Base-by-base conservation (phyloP, 306 rosid species). In the Lathyrus tuberosus region DNA sequence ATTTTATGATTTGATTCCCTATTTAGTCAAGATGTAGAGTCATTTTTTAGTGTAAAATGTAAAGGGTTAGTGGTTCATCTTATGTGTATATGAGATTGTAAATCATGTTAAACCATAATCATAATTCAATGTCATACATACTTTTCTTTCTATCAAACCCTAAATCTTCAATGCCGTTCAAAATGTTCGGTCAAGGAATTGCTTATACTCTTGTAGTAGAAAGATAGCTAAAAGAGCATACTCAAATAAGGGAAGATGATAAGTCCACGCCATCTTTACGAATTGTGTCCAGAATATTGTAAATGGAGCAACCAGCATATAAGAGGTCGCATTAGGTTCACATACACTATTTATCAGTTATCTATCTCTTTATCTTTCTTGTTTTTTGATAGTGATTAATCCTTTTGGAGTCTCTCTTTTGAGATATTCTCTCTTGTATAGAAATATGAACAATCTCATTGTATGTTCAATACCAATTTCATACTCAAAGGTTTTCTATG, bases 351-450 rank as follows among this genome's bases (percentile, higher is more conserved):
- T 8, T 53, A 53, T 53, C 35, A 53, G 15, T 11, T 11, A 11
- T 51, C 12, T 51, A 26, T 52, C 59, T 20, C 58, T 15, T 15
- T 53, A 20, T 20, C 26, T 22, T 53, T 53, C 33, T 53, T 10
- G 15, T 53, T 24, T 54, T n/a, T 54, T 53, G 13, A 24, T 4
- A 24, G 26, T 2, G 35, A 5, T 10, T 20, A 22, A 53, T 11
- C 31, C 26, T 53, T 53, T 22, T 31, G 26, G 60, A 53, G 26
- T 22, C 58, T n/a, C 56, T 49, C 13, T 22, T 53, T 22, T 11
- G 35, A 53, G 60, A 53, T 8, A 53, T 53, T 5, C 9, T 53
- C n/a, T 54, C 8, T 54, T 54, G 60, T 54, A 54, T 24, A 54
- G 11, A 52, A 52, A 52, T 18, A 18, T 20, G 61, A 54, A 26